Conservation (phyloP, 176 grass and related monocot genomes). For the Avena eriantha region DNA sequence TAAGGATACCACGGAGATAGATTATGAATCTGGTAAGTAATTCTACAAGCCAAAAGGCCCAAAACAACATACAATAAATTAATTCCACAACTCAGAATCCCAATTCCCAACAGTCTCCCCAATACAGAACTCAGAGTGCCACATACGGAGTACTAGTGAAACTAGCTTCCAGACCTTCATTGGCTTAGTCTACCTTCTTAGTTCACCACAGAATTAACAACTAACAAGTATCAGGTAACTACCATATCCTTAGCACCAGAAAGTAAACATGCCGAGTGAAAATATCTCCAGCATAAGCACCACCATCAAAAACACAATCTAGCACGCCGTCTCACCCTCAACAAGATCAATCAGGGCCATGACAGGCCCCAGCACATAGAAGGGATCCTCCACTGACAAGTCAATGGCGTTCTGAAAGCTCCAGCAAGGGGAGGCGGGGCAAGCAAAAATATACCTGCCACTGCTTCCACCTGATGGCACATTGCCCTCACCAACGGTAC, state of each 20-base stretch:
- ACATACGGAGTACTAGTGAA: background rate
- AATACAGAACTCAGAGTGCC: background rate
- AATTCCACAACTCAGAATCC: background rate
- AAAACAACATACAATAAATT: background rate
- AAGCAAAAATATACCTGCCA: background rate
- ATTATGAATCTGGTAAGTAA: background rate
- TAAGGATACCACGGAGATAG: background rate
- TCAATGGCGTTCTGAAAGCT: constrained; percentile 32
- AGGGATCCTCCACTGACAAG: constrained; percentile 12
- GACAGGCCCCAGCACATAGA: background rate
- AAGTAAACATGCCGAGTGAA: background rate
- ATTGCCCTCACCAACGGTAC: background rate
- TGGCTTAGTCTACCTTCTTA: background rate
- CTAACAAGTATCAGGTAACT: background rate
- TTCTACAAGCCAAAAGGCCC: background rate
- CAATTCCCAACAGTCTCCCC: background rate
- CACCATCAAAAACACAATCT: background rate
- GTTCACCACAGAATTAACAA: background rate
- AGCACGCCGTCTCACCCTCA: background rate
- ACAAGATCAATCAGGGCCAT: background rate
- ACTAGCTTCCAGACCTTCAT: background rate
- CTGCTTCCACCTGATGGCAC: background rate
- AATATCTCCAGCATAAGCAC: background rate
- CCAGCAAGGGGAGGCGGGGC: background rate
- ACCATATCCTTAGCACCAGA: background rate